Percentiles rank a stretch among this genome's conserved stretches.
phyloP scores from a whole-genome alignment of 2,329 filamentous ascomycete genomes.

The Fusarium sp. region DNA sequence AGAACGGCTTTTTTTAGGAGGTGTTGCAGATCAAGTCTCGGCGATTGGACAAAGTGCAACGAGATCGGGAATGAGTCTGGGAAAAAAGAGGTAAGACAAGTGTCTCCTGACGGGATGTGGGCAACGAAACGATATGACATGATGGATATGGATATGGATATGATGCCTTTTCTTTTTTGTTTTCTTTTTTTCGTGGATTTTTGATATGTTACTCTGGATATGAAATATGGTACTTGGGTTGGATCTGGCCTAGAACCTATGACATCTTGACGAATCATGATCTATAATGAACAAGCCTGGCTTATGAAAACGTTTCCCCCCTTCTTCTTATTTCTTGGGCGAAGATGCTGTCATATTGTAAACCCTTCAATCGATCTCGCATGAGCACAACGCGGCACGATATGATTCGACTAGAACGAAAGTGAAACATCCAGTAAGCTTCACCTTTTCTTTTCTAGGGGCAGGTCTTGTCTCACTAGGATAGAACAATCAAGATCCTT shows the following conservation, averaged over 20 bases:
- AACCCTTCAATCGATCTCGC: background rate
- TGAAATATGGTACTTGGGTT: conserved; percentile 11
- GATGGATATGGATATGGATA: conserved; percentile 6
- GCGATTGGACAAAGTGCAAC: conserved; percentile 37
- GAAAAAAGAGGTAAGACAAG: conserved; percentile 23
- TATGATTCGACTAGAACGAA: background rate
- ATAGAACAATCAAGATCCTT: conserved; percentile 1
- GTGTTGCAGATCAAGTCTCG: conserved; percentile 34
- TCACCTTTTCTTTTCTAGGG: background rate
- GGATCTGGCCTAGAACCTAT: conserved; percentile 19
- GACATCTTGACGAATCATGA: conserved; percentile 46
- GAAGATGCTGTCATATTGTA: no score
- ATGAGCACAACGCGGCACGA: background rate
- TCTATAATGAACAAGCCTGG: conserved; percentile 30
- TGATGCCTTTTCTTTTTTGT: conserved; percentile 3
- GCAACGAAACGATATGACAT: conserved; percentile 11
- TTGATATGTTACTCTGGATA: conserved; percentile 13
- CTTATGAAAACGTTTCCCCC: background rate
- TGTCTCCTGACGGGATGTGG: conserved; percentile 9
- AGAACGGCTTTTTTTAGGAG: conserved; percentile 36
- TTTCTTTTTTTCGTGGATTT: conserved; percentile 5
- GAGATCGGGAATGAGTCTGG: conserved; percentile 13
- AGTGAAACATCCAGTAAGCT: background rate
- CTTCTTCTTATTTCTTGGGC: background rate
- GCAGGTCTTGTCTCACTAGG: background rate